phyloP scores from a whole-genome alignment of 352 stramenopile species.

The Phytophthora brassicae region DNA sequence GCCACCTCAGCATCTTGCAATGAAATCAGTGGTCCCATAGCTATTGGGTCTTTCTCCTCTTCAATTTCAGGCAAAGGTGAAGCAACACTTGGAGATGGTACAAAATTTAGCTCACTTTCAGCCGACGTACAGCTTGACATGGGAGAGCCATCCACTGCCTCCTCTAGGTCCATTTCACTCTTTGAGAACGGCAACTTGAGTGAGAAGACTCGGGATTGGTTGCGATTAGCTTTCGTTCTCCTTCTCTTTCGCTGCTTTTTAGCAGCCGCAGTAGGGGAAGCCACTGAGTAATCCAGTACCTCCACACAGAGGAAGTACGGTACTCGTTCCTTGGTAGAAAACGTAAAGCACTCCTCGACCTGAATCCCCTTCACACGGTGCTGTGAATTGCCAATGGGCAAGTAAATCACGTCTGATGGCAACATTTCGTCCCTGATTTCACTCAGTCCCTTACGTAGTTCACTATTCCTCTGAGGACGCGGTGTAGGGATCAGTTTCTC shows the following conservation, averaged over 20 bases:
- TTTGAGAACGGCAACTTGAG: conserved; percentile 63
- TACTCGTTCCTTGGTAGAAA: conserved; percentile 84
- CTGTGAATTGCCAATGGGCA: conserved; percentile 75
- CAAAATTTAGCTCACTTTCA: conserved; percentile 30
- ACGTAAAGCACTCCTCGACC: conserved; percentile 79
- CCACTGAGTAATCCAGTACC: conserved; percentile 70
- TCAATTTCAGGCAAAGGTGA: conserved; percentile 29
- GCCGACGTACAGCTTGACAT: conserved; percentile 29
- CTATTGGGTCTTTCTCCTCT: conserved; percentile 14
- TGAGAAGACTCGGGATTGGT: conserved; percentile 41
- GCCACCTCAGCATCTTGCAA: conserved; percentile 4
- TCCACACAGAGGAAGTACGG: conserved; percentile 84
- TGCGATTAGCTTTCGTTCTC: conserved; percentile 24
- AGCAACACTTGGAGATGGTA: conserved; percentile 26
- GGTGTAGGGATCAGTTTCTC: conserved; percentile 60
- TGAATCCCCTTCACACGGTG: conserved; percentile 76
- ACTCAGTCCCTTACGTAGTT: conserved; percentile 49
- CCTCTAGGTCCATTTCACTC: conserved; percentile 10
- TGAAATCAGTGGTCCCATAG: conserved; percentile 7
- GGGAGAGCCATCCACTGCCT: conserved; percentile 21
- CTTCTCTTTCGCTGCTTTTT: conserved; percentile 35
- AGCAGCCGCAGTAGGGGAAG: conserved; percentile 11
- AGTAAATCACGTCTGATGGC: conserved; percentile 75
- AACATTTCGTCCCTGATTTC: conserved; percentile 57
- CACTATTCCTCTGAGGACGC: conserved; percentile 43